These are phyloP conservation scores for Glycyrrhiza uralensis DNA, from an alignment of 306 rosid genomes.

Conservation along the genomic window DNA sequence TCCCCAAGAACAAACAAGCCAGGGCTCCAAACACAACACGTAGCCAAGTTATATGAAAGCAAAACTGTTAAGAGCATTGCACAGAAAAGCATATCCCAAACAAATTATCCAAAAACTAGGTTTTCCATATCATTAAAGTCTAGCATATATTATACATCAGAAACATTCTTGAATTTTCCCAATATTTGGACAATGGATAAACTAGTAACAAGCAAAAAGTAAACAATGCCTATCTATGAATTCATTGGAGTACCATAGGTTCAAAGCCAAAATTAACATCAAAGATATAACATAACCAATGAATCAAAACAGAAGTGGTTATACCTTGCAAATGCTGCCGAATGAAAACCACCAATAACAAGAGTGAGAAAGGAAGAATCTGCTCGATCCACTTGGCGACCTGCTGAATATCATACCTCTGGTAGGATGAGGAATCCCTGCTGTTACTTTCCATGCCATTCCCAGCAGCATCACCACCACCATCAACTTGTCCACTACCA, in stretches of 20 bases:
- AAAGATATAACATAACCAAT: background rate
- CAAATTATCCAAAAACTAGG: background rate
- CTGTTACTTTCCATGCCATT: constrained; percentile 36
- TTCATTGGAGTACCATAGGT: background rate
- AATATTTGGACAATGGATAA: background rate
- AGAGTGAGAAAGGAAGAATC: constrained; percentile 80
- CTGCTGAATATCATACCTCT: constrained; percentile 85
- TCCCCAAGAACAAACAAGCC: background rate
- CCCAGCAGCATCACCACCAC: constrained; percentile 37
- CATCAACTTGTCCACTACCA: constrained; percentile 39
- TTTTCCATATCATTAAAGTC: background rate
- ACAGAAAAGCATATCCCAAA: background rate
- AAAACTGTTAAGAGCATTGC: background rate
- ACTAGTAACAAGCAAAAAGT: background rate
- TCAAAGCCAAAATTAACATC: constrained; percentile 17
- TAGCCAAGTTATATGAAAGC: background rate
- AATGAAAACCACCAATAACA: constrained; percentile 74
- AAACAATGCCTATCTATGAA: background rate
- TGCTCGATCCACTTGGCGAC: constrained; percentile 82
- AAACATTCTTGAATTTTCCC: background rate
- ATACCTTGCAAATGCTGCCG: constrained; percentile 96
- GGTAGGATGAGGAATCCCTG: constrained; percentile 58
- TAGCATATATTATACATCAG: background rate
- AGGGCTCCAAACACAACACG: background rate
- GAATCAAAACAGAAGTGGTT: background rate